Base-by-base conservation (phyloP, 306 rosid genomes). In the Ochetophila trinervis region DNA sequence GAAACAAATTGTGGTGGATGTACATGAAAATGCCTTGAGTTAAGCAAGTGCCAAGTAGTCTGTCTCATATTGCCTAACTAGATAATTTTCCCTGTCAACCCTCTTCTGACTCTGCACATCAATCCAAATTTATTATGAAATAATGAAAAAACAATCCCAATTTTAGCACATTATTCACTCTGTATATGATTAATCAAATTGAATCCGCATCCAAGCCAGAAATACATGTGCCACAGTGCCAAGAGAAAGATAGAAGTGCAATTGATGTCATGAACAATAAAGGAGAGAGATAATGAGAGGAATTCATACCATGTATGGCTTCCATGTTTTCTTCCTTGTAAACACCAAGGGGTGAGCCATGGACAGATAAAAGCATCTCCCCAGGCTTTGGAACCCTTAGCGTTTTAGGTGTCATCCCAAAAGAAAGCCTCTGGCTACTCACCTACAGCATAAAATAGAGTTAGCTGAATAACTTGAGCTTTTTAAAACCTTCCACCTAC, bases 321-420 rank as follows among this genome's bases (percentile, higher is more conserved):
- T 87, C 95, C 98, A 93, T 87, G 86, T 87, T 86, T 59, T 89
- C 83, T 63, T 89, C 98, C 81, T 78, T 87, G 83, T 34, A 93
- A 79, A 87, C 87, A 42, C 97, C 96, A 54, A 87, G 90, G 45
- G 94, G 99, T 36, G 99, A 89, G 69, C 97, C 97, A 73, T 80
- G 94, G 53, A 93, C 89, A 48, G 96, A 93, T 63, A 93, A 79
- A 74, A 93, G 94, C 79, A 86, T 81, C 88, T 93, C 98, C 10
- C 98, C 97, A 30, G 84, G 89, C 76, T 87, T 89, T 36, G 97
- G 98, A 35, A 75, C 72, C 79, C 94, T 68, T n/a, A 74, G 75
- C 17, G 91, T 86, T 82, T 86, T 86, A 17, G 98, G 96, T 23
- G 96, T 87, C 90, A 89, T 84, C 70, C 96, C 96, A 78, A 89